phyloP scores from a whole-genome alignment of 1,139 yeast genomes.

The Blastobotrys serpentis region DNA sequence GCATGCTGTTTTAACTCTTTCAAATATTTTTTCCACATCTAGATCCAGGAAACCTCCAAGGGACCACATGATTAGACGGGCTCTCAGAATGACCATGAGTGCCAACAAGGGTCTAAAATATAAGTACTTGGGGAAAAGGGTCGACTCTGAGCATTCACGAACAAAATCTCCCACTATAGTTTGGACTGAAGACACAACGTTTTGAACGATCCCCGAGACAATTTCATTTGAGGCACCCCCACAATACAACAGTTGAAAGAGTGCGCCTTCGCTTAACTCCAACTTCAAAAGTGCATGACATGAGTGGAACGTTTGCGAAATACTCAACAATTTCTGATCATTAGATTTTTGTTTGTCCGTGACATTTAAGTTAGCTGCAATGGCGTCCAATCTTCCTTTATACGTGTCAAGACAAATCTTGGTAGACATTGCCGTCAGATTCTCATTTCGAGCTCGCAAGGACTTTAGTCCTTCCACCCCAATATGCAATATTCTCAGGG shows the following conservation, averaged over 20 bases:
- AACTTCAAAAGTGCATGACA: slow-evolving; percentile 9
- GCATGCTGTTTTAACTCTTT: slow-evolving; percentile 20
- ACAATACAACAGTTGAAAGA: slow-evolving; percentile 10
- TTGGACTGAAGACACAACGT: slow-evolving; percentile 3
- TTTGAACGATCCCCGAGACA: not conserved
- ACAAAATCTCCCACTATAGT: slow-evolving; percentile 11
- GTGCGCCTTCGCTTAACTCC: slow-evolving; percentile 8
- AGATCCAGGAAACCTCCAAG: slow-evolving; percentile 19
- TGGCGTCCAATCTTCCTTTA: slow-evolving; percentile 1
- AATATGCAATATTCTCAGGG: not conserved
- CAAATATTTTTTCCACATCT: slow-evolving; percentile 19
- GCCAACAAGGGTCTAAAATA: slow-evolving; percentile 59
- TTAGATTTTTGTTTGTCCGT: not conserved
- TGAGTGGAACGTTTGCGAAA: not conserved
- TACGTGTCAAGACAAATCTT: slow-evolving; percentile 3
- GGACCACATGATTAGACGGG: slow-evolving; percentile 25
- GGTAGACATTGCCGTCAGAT: not conserved
- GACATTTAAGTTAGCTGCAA: not conserved
- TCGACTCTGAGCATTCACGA: slow-evolving; percentile 19
- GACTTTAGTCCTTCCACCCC: slow-evolving; percentile 4
- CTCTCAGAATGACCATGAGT: slow-evolving; percentile 37
- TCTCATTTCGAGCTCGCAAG: not conserved
- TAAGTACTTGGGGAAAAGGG: slow-evolving; percentile 51
- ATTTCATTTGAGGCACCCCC: not conserved
- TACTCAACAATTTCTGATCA: slow-evolving; percentile 4